Conservation (phyloP, 768 basidiomycete genomes). For the Cystobasidium ongulense region DNA sequence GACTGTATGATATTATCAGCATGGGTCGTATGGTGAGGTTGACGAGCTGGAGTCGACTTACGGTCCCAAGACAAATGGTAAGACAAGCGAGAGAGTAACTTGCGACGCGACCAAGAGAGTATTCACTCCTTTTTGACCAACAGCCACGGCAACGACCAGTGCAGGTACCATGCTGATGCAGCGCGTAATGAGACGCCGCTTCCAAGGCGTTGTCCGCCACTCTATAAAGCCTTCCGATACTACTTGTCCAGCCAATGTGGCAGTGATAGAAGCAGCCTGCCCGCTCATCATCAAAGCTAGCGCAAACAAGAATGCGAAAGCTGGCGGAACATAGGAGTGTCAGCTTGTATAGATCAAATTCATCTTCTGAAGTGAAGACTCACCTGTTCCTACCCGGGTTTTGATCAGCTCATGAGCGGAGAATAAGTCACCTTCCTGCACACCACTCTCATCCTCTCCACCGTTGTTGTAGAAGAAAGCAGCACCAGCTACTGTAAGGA, state of each 20-base stretch:
- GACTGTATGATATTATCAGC: not conserved
- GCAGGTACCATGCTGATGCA: constrained; percentile 73
- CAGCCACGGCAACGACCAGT: constrained; percentile 63
- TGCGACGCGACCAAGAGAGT: constrained; percentile 76
- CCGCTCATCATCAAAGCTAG: constrained; percentile 74
- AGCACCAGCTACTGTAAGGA: constrained; percentile 70
- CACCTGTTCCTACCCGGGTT: constrained; percentile 60
- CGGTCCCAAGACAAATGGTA: constrained; percentile 78
- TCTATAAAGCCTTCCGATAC: constrained; percentile 62
- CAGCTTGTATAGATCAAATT: not conserved
- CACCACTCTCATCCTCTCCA: constrained; percentile 46
- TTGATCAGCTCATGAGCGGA: constrained; percentile 71
- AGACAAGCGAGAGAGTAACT: constrained; percentile 69
- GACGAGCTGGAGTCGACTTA: constrained; percentile 48
- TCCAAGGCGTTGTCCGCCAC: constrained; percentile 52
- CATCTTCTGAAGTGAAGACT: constrained; percentile 37
- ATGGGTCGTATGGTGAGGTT: not conserved
- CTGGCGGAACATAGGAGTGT: constrained; percentile 46
- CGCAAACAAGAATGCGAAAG: constrained; percentile 77
- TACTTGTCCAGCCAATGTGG: constrained; percentile 63
- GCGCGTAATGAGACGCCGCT: constrained; percentile 75
- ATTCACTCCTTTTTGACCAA: constrained; percentile 64
- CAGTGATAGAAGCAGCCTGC: constrained; percentile 81
- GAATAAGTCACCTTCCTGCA: constrained; percentile 56
- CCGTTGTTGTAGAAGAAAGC: constrained; percentile 61